phyloP scores from a whole-genome alignment of 768 basidiomycete species.

The Multifurca ochricompacta region DNA sequence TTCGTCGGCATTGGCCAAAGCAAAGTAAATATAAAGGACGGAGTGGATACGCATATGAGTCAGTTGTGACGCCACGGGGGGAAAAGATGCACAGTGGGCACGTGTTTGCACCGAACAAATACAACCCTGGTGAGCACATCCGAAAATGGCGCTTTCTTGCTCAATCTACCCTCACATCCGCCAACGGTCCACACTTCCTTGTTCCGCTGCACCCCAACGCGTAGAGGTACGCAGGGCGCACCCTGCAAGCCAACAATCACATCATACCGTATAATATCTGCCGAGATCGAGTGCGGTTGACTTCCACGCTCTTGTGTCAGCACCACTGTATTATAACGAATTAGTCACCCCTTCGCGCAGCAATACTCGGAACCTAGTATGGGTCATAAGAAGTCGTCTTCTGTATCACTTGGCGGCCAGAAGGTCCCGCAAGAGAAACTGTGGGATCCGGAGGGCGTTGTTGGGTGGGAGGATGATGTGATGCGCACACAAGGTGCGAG shows the following conservation, averaged over 20 bases:
- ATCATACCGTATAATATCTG: constrained; percentile 56
- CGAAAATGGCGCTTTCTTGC: constrained; percentile 17
- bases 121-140: constrained; percentile 8
- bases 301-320: neutral
- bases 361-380: neutral
- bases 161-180: constrained; percentile 15
- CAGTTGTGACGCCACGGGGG: no score
- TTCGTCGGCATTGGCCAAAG: neutral
- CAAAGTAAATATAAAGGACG: neutral
- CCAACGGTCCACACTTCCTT: constrained; percentile 1
- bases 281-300: constrained; percentile 43
- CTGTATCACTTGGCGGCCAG: constrained; percentile 2
- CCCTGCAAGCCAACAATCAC: constrained; percentile 46
- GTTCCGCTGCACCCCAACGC: constrained; percentile 2
- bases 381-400: constrained; percentile 12
- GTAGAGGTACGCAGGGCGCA: neutral
- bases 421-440: constrained; percentile 2
- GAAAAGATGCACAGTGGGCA: no score
- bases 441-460: neutral
- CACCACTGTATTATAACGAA: neutral
- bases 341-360: neutral
- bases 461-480: neutral
- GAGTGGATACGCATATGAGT: neutral
- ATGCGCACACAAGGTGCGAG: neutral
- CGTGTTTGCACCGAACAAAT: constrained; percentile 19